Base-by-base conservation (phyloP, 1,139 yeast genomes). In the Diutina siamensis region DNA sequence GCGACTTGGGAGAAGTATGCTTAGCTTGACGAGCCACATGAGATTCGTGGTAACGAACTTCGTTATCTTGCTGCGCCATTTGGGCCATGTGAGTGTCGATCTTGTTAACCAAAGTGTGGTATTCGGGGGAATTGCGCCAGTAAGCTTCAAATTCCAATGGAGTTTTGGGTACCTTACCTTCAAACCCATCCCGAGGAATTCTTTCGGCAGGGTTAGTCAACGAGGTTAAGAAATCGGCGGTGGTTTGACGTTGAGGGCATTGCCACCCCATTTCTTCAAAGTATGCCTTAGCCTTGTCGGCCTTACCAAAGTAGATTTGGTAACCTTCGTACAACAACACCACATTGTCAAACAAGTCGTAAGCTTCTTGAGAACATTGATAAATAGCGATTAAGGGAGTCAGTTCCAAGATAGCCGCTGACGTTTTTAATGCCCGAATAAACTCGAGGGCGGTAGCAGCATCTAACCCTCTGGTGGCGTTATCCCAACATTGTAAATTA, bases 361-460 rank as follows among this genome's bases (percentile, higher is more conserved):
- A 85, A 52, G 84, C 83, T 57, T 77, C 83, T 63, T 83, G 87
- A 31, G 87, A 79, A 53, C 89, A 85, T 65, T 85, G 95, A 61
- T 85, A 85, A 49, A 85, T 80, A 25, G 95, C 87, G 51, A 86
- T 83, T 44, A 83, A 64, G 1, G 87, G 78, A 25, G 89, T 72
- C 15, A 77, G 68, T 31, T 73, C 73, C 47, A 76, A 64, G 46
- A 83, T 63, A 35, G 73, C 66, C 3, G 94, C 83, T 25, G 78
- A 68, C 7, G 80, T 73, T 55, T 81, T 79, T 53, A 85, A 65
- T 27, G 89, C 81, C 55, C 78, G 71, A 48, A 80, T 71, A 53
- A 83, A 85, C 62, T 85, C 94, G 49, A 83, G 65, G 4, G 88
- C 88, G 40, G 86, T 81, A 13, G 87, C 83, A 20, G 87, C 73